Percentiles rank a stretch among this genome's conserved stretches.
Evolutionary conservation across 225 moss, liverwort and hornwort species (phyloP).

Genomic region (Straminergon stramineum): DNA sequence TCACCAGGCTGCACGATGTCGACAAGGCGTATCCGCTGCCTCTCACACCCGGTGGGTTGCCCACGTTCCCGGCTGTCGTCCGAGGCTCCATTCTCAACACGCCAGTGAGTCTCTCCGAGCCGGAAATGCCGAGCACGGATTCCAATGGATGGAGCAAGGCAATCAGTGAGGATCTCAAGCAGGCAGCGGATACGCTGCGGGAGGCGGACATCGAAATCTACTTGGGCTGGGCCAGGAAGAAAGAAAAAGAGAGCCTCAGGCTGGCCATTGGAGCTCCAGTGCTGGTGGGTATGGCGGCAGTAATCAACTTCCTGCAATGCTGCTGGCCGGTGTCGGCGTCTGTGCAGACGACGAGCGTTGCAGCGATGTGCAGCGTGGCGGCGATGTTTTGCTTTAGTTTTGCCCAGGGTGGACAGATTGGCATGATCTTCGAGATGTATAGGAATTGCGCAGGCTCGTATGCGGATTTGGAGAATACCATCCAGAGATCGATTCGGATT

Average conservation of each 20-base stretch:
- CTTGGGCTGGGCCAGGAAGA: conserved; percentile 4
- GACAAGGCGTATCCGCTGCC: conserved; percentile 53
- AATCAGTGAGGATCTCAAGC: conserved; percentile 21
- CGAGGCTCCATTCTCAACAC: neutral
- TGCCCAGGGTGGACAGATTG: conserved; percentile 4
- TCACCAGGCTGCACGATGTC: conserved; percentile 19
- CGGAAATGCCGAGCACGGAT: neutral
- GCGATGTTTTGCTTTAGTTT: conserved; percentile 9
- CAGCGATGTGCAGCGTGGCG: conserved; percentile 1
- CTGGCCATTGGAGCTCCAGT: conserved; percentile 1
- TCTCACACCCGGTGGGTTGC: conserved; percentile 26
- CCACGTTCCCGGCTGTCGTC: conserved; percentile 44
- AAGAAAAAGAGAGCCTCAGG: neutral
- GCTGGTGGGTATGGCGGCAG: neutral
- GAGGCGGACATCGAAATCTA: conserved; percentile 2
- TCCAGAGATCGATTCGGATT: neutral
- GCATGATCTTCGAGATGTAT: conserved; percentile 21
- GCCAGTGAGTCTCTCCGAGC: neutral
- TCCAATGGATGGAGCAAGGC: conserved; percentile 34
- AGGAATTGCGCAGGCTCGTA: conserved; percentile 13
- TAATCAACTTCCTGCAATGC: conserved; percentile 6
- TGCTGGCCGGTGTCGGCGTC: neutral
- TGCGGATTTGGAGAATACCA: neutral
- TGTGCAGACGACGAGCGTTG: neutral
- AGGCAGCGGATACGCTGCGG: conserved; percentile 4